These are phyloP conservation scores for Oryza coarctata DNA, from an alignment of 176 grass and related monocot species.

Conservation along the genomic window DNA sequence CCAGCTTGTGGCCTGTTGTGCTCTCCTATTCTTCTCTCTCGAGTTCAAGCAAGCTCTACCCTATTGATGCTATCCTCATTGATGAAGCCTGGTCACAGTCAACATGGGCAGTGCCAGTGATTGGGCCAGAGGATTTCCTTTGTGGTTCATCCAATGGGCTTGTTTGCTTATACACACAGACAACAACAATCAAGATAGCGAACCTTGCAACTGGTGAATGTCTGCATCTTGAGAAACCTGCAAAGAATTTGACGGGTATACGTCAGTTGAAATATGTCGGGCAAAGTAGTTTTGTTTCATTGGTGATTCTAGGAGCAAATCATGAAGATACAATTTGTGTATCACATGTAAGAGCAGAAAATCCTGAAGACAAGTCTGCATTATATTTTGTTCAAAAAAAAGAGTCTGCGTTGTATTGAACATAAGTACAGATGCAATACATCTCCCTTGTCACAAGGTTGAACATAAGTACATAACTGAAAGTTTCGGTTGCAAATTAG, in stretches of 20 bases:
- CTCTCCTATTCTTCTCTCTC: conserved; percentile 1
- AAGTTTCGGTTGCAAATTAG: background rate
- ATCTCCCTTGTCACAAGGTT: too few relatives aligned
- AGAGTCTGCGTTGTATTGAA: too few relatives aligned
- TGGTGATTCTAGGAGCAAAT: too few relatives aligned
- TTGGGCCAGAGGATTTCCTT: conserved; percentile 27
- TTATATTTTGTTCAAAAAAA: too few relatives aligned
- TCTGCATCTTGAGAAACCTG: conserved; percentile 22
- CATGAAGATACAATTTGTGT: too few relatives aligned
- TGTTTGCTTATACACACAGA: conserved; percentile 21
- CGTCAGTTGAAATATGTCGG: too few relatives aligned
- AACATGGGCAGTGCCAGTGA: conserved; percentile 4
- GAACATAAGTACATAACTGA: background rate
- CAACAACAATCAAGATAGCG: conserved; percentile 27
- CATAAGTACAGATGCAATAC: too few relatives aligned
- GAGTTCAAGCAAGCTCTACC: background rate
- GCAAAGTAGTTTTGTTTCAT: background rate
- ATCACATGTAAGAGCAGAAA: too few relatives aligned
- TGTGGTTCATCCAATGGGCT: conserved; percentile 36
- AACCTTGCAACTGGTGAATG: conserved; percentile 28
- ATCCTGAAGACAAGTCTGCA: too few relatives aligned
- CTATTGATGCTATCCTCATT: background rate
- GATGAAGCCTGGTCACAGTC: conserved; percentile 21
- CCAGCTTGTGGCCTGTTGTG: background rate
- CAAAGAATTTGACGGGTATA: background rate